Base-by-base conservation (phyloP, 768 basidiomycete species). In the Boletus sp. region DNA sequence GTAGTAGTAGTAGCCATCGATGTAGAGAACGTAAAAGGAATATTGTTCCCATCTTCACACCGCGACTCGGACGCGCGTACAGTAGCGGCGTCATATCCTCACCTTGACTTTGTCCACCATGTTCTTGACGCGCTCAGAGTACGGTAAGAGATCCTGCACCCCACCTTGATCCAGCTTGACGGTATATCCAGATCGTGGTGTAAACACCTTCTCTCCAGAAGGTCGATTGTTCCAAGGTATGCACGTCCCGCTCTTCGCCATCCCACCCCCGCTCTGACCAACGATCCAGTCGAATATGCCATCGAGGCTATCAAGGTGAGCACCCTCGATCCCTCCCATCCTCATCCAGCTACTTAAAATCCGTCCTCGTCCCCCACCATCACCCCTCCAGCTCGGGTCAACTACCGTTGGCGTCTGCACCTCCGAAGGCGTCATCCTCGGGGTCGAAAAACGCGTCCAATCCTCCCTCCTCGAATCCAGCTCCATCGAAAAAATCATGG, bases 401-500 rank as follows among this genome's bases (percentile, higher is more conserved):
- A n/a, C n/a, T n/a, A n/a, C n/a, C n/a, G 90, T 99, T 64, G 97
- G 96, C 57, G 90, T 98, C 70, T 85, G 86, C 68, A 98, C 97
- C 33, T 81, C 87, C 39, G 80, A 91, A 64, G 97, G 97, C 57
- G 90, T 94, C 64, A 81, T 98, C 62, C 88, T 99, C 56, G 97
- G 85, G 53, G 94, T 98, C 63, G 97, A 99, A 80, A 98, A 99
- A 78, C 94, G 97, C 73, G 93, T 97, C 51, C 94, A 97, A 74
- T 98, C 95, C 0, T 92, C 94, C 10, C 83, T 99, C 47, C 85
- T 98, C 67, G 97, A 98, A 77, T 86, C 94, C 40, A 89, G 84
- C 60, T 95, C 94, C 54, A 94, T 99, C 69, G 96, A 99, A 74
- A 98, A 98, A 81, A 98, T 98, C 71, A 98, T 99, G 96, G 97